Percentiles rank a stretch among this genome's conserved stretches.
These are phyloP conservation scores for Collybiopsis confluens DNA, from an alignment of 768 basidiomycete species.

Conservation along the genomic window DNA sequence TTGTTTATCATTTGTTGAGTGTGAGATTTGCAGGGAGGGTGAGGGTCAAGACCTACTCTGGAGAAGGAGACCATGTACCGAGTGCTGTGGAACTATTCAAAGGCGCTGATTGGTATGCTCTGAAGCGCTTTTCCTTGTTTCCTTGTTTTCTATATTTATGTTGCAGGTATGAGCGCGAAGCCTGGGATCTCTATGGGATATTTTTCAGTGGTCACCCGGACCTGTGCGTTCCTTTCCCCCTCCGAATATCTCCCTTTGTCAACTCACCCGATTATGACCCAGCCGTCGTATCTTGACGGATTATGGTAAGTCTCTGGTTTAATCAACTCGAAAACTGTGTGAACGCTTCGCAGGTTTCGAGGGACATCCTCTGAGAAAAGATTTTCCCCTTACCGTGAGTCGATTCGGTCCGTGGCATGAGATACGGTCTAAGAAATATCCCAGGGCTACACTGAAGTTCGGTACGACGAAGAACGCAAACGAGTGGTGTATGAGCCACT, in stretches of 20 bases:
- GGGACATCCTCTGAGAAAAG: conserved; percentile 95
- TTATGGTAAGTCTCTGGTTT: conserved; percentile 58
- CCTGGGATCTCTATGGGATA: conserved; percentile 97
- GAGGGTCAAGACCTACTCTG: conserved; percentile 95
- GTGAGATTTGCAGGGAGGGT: conserved; percentile 76
- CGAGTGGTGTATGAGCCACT: conserved; percentile 97
- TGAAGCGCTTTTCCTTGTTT: no score
- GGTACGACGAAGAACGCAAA: conserved; percentile 97
- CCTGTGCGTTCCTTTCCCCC: conserved; percentile 52
- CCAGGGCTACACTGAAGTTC: conserved; percentile 97
- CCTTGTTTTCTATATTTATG: no score
- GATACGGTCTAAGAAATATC: conserved; percentile 1
- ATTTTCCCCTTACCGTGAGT: conserved; percentile 93
- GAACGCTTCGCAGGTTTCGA: conserved; percentile 66
- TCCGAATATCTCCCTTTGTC: not conserved
- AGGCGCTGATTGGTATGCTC: conserved; percentile 89
- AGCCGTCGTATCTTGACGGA: conserved; percentile 97
- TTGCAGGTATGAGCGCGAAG: conserved; percentile 89
- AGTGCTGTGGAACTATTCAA: conserved; percentile 74
- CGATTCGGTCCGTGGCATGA: not conserved
- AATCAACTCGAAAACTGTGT: not conserved
- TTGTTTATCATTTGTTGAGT: conserved; percentile 93
- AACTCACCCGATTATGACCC: conserved; percentile 13
- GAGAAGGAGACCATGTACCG: conserved; percentile 88
- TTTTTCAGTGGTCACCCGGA: conserved; percentile 97